Base-by-base conservation (phyloP, 2,329 filamentous ascomycete genomes). In the Aureobasidium melanogenum region DNA sequence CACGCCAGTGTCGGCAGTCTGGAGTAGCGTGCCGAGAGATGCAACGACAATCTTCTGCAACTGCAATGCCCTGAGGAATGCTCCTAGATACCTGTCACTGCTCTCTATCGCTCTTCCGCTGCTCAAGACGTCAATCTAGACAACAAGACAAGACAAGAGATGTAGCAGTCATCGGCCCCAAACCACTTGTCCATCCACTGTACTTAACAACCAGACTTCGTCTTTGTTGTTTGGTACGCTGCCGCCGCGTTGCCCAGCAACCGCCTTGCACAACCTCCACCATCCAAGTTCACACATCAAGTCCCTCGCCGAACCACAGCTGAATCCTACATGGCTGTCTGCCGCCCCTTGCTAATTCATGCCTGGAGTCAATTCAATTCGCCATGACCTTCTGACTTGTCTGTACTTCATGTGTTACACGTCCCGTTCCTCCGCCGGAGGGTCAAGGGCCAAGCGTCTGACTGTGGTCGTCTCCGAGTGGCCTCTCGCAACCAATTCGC, bases 221-320 rank as follows among this genome's bases (percentile, higher is more conserved):
- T 46, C 54, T 46, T 47, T 57, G 54, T 57, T 57, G 22, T 57
- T 36, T 39, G 38, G 38, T 34, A 44, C 38, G 52, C 51, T n/a
- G 52, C 41, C 30, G 10, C 7, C 8, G 54, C 39, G 54, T 56
- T 56, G 39, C 52, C 52, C 52, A 44, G 54, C 54, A 57, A 57
- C 54, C 39, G 10, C 14, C 19, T 41, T 34, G 39, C 24, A 44
- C 52, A 22, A 56, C 52, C 36, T 30, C 34, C 51, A 55, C 51
- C 50, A 34, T 44, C 52, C 51, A 55, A 41, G 36, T 41, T 41
- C 38, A 2, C 38, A 2, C 17, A 9, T n/a, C 24, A 28, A 28
- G 52, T 56, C 52, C 52, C 52, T 56, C 52, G 36, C 52, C 38
- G 52, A 19, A 56, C n/a, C 51, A 17, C 39, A 34, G 10, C 32